Evolutionary conservation across 441 rosid species (phyloP).

Genomic region (Corymbia citriodora): DNA sequence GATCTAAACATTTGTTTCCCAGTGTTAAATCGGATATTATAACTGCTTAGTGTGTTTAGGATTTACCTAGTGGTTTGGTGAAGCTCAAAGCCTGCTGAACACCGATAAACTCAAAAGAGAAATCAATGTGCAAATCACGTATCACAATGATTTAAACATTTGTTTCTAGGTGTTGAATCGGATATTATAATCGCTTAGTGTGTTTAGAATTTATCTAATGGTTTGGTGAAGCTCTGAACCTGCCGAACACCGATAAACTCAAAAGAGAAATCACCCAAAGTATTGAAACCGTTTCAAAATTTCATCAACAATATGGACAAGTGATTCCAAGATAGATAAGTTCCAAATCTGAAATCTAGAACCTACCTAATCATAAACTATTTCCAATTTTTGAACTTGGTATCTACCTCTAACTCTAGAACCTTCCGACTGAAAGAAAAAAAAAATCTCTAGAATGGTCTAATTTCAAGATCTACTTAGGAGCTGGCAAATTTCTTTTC

Average conservation of each 20-base stretch:
- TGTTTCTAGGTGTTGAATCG: too few relatives aligned
- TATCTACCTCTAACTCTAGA: too few relatives aligned
- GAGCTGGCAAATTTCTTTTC: fast-evolving
- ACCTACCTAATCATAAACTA: too few relatives aligned
- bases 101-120: neutral
- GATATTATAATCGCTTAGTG: too few relatives aligned
- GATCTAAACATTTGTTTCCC: neutral
- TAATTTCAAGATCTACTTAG: neutral
- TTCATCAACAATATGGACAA: neutral
- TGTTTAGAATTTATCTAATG: neutral
- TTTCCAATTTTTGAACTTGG: neutral
- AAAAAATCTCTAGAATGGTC: too few relatives aligned
- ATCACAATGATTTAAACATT: too few relatives aligned
- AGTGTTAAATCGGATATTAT: neutral
- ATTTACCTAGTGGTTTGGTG: neutral
- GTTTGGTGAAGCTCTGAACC: fast-evolving
- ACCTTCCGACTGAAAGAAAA: too few relatives aligned
- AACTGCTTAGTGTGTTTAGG: too few relatives aligned
- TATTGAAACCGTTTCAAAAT: neutral
- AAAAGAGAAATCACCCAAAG: neutral
- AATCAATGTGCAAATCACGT: too few relatives aligned
- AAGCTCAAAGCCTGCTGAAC: neutral
- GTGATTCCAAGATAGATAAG: neutral
- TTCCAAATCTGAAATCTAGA: too few relatives aligned
- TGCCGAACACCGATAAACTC: neutral